These are phyloP conservation scores for Agastache rugosa DNA, from an alignment of 257 asterid genomes.

Conservation along the genomic window DNA sequence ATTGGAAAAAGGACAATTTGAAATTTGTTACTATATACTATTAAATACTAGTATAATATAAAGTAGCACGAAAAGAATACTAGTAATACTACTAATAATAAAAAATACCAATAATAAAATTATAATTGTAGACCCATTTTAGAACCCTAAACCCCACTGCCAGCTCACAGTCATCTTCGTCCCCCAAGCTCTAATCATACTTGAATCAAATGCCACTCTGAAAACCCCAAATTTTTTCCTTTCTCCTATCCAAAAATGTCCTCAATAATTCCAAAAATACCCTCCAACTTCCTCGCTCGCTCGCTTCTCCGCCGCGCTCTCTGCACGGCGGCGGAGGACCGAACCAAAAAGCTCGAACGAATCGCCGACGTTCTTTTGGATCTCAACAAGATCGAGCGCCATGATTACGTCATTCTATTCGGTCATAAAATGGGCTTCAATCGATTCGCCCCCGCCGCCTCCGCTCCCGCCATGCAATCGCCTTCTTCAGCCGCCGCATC, in stretches of 20 bases:
- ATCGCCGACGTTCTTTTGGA: slow-evolving; percentile 72
- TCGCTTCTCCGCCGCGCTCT: slow-evolving; percentile 49
- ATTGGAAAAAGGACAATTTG: too few species aligned
- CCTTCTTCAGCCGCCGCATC: slow-evolving; percentile 38
- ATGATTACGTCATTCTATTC: slow-evolving; percentile 68
- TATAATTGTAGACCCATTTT: neutral
- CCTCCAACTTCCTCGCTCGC: slow-evolving; percentile 43
- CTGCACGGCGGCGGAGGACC: slow-evolving; percentile 51
- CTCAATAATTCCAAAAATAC: slow-evolving; percentile 46
- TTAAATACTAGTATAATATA: too few species aligned
- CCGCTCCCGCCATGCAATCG: slow-evolving; percentile 50
- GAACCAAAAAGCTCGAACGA: slow-evolving; percentile 71
- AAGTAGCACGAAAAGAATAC: too few species aligned
- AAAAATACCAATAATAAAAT: too few species aligned
- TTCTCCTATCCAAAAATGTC: slow-evolving; percentile 42
- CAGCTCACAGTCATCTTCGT: neutral
- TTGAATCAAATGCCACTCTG: slow-evolving; percentile 38
- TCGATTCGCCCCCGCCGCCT: slow-evolving; percentile 63
- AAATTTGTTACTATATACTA: too few species aligned
- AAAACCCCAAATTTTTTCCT: slow-evolving; percentile 23
- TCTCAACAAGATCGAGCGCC: slow-evolving; percentile 77
- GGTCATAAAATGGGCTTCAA: slow-evolving; percentile 71
- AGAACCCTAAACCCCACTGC: slow-evolving; percentile 37
- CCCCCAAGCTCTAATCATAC: neutral
- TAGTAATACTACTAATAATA: too few species aligned